These are phyloP conservation scores for Onygenales sp. DNA, from an alignment of 2,329 filamentous ascomycete species.

Conservation along the genomic window DNA sequence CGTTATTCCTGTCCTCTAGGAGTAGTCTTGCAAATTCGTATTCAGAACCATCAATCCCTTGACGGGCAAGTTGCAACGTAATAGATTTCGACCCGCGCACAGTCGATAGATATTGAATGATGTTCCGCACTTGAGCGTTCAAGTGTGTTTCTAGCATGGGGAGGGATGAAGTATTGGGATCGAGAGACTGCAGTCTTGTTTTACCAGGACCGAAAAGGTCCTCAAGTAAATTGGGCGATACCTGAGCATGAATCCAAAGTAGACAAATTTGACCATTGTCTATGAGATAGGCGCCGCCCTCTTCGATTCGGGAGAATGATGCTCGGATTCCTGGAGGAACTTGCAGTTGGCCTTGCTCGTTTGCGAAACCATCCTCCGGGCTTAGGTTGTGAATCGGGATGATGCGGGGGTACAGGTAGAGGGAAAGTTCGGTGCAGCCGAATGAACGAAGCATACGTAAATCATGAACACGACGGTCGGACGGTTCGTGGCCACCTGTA, in stretches of 20 bases:
- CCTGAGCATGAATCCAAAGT: slow-evolving; percentile 85
- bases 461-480: slow-evolving; percentile 83
- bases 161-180: slow-evolving; percentile 69
- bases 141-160: slow-evolving; percentile 85
- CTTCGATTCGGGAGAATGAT: slow-evolving; percentile 79
- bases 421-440: slow-evolving; percentile 71
- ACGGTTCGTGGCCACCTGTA: slow-evolving; percentile 70
- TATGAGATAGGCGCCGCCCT: slow-evolving; percentile 86
- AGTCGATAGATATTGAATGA: slow-evolving; percentile 74
- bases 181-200: slow-evolving; percentile 61
- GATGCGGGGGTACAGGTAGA: slow-evolving; percentile 93
- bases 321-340: slow-evolving; percentile 73
- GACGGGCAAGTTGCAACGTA: slow-evolving; percentile 80
- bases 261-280: slow-evolving; percentile 91
- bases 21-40: slow-evolving; percentile 90
- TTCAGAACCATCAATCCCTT: slow-evolving; percentile 88
- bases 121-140: slow-evolving; percentile 89
- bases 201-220: slow-evolving; percentile 81
- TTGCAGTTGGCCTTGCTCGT: slow-evolving; percentile 76
- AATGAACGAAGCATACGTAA: slow-evolving; percentile 84
- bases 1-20: slow-evolving; percentile 92
- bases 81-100: slow-evolving; percentile 79
- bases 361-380: slow-evolving; percentile 83
- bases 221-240: slow-evolving; percentile 79
- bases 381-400: slow-evolving; percentile 84